Evolutionary conservation across 2,329 filamentous ascomycete genomes (phyloP).

Genomic region (Dactylonectria estremocensis): DNA sequence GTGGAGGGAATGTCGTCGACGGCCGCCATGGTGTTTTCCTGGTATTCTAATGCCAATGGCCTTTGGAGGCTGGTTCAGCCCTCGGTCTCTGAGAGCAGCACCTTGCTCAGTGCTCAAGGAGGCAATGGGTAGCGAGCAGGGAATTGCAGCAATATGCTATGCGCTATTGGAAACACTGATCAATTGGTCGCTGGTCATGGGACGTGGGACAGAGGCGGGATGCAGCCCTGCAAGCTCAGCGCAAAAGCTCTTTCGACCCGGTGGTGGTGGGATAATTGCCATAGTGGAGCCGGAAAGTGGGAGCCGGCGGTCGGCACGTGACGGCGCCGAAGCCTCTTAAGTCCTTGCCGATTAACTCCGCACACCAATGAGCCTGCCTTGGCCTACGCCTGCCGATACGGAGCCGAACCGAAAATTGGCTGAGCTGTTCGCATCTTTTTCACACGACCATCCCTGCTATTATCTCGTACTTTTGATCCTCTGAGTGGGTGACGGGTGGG

Average conservation of each 20-base stretch:
- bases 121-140: not conserved
- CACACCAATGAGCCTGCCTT: not conserved
- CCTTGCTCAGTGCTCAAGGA: not conserved
- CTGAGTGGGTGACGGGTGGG: not conserved
- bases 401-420: slow-evolving; percentile 34
- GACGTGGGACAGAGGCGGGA: slow-evolving; percentile 9
- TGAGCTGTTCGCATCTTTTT: not conserved
- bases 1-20: slow-evolving; percentile 62
- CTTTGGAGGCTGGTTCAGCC: slow-evolving; percentile 29
- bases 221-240: slow-evolving; percentile 7
- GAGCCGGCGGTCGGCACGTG: slow-evolving; percentile 35
- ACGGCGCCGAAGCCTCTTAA: slow-evolving; percentile 37
- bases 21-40: slow-evolving; percentile 41
- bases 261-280: slow-evolving; percentile 7
- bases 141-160: not conserved
- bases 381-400: slow-evolving; percentile 36
- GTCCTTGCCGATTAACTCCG: slow-evolving; percentile 49
- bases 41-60: not conserved
- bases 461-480: not conserved
- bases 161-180: slow-evolving; percentile 1
- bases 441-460: slow-evolving; percentile 12
- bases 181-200: slow-evolving; percentile 8
- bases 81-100: slow-evolving; percentile 5
- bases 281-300: slow-evolving; percentile 21
- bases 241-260: slow-evolving; percentile 24